Conservation (phyloP, 306 rosid species). For the Cicer pinnatifidum region DNA sequence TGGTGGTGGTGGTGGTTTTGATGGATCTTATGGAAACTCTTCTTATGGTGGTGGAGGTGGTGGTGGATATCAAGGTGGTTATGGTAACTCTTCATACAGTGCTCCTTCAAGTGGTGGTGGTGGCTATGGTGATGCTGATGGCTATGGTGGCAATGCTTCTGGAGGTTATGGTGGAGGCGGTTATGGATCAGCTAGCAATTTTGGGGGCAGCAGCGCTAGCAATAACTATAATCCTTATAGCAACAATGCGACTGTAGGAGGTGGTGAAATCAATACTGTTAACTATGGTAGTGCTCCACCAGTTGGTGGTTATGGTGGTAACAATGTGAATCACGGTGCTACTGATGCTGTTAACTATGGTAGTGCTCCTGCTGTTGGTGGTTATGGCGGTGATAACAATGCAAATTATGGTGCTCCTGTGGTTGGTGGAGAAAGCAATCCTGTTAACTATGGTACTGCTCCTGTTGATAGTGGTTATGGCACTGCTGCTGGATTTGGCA, state of each 20-base stretch:
- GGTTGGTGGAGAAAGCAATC: slow-evolving; percentile 23
- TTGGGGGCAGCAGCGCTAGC: background rate
- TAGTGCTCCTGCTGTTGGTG: background rate
- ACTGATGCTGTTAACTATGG: slow-evolving; percentile 1
- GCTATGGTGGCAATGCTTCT: slow-evolving; percentile 30
- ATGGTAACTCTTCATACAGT: slow-evolving; percentile 41
- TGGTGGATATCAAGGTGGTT: slow-evolving; percentile 37
- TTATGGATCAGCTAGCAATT: slow-evolving; percentile 31
- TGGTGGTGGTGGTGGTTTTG: slow-evolving; percentile 47
- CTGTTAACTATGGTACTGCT: slow-evolving; percentile 15
- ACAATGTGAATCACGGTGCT: slow-evolving; percentile 20
- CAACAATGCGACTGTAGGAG: background rate
- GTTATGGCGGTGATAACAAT: background rate
- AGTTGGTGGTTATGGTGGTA: background rate
- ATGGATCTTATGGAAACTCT: slow-evolving; percentile 44
- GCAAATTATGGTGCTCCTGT: slow-evolving; percentile 35
- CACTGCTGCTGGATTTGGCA: slow-evolving; percentile 16
- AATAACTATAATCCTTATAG: slow-evolving; percentile 7
- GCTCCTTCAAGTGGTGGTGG: slow-evolving; percentile 23
- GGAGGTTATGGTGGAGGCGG: slow-evolving; percentile 40
- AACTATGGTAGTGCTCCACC: background rate
- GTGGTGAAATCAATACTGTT: background rate
- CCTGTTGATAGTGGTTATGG: slow-evolving; percentile 18
- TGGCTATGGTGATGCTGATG: slow-evolving; percentile 40
- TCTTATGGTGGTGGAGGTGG: slow-evolving; percentile 36